phyloP scores from a whole-genome alignment of 1,284 basidiomycete genomes.

The Grifola frondosa region DNA sequence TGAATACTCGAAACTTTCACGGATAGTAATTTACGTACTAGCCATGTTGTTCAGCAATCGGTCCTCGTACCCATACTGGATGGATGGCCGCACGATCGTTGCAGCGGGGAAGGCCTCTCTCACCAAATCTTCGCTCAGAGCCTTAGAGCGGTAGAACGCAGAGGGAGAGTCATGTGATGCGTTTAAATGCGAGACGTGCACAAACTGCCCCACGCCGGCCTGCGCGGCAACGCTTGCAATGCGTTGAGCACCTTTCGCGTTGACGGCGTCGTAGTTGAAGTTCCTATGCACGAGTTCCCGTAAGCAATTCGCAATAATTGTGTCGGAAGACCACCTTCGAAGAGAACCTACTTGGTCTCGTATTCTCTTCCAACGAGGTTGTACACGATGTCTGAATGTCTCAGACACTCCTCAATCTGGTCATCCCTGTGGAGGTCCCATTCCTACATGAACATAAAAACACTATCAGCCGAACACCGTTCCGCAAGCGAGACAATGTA shows the following conservation, averaged over 20 bases:
- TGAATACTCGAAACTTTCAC: slow-evolving; percentile 28
- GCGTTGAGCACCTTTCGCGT: slow-evolving; percentile 74
- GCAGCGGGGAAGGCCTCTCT: slow-evolving; percentile 84
- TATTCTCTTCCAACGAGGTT: slow-evolving; percentile 90
- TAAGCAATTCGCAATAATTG: not conserved
- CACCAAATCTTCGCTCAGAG: slow-evolving; percentile 87
- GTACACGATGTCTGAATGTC: slow-evolving; percentile 97
- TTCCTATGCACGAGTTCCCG: slow-evolving; percentile 22
- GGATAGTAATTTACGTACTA: slow-evolving; percentile 49
- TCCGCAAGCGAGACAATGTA: no score
- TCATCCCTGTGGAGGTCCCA: slow-evolving; percentile 89
- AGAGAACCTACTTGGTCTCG: slow-evolving; percentile 59
- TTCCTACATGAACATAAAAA: slow-evolving; percentile 57
- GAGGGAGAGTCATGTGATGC: slow-evolving; percentile 81
- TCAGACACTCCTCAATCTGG: slow-evolving; percentile 91
- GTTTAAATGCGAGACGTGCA: slow-evolving; percentile 97
- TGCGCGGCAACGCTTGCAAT: slow-evolving; percentile 84
- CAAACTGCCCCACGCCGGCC: slow-evolving; percentile 80
- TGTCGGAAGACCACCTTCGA: no score
- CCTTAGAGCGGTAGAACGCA: slow-evolving; percentile 87
- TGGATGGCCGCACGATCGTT: slow-evolving; percentile 86
- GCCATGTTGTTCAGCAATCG: slow-evolving; percentile 92
- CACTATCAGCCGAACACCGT: no score
- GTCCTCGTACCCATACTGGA: slow-evolving; percentile 94
- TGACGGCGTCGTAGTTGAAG: slow-evolving; percentile 81